Conservation (phyloP, 2,329 filamentous ascomycete genomes). For the Phyllosticta citrichinensis region DNA sequence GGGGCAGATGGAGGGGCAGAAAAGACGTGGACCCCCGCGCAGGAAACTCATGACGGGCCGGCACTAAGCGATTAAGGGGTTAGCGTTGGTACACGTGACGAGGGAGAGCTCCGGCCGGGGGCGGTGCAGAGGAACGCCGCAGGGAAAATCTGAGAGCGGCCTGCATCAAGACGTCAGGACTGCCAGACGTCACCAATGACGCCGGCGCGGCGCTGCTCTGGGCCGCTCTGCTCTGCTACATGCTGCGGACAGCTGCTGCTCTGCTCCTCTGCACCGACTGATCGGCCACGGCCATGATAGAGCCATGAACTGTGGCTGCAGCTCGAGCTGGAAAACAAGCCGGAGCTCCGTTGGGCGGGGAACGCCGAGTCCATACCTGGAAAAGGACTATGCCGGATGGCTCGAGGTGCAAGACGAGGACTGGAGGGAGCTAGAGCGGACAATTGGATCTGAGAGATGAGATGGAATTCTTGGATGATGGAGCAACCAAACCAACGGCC, state of each 20-base stretch:
- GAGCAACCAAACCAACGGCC: background rate
- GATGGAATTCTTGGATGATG: background rate
- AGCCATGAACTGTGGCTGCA: background rate
- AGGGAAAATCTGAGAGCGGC: conserved; percentile 11
- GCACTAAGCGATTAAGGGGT: background rate
- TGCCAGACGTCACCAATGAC: no score
- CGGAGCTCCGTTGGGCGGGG: background rate
- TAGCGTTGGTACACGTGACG: conserved; percentile 14
- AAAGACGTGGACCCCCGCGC: conserved; percentile 10
- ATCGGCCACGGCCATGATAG: background rate
- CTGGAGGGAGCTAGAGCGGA: background rate
- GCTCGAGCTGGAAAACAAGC: background rate
- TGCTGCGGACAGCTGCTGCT: background rate
- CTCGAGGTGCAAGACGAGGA: background rate
- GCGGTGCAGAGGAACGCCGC: background rate
- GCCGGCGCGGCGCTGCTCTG: no score
- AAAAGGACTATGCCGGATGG: background rate
- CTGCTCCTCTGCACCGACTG: no score
- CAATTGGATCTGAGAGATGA: background rate
- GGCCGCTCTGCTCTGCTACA: no score
- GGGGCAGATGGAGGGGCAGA: conserved; percentile 15
- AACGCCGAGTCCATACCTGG: background rate
- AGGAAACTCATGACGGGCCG: conserved; percentile 6
- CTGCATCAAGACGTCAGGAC: background rate
- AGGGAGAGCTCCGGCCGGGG: conserved; percentile 12